Base-by-base conservation (phyloP, 345 rosid species). In the Sonneratia alba region DNA sequence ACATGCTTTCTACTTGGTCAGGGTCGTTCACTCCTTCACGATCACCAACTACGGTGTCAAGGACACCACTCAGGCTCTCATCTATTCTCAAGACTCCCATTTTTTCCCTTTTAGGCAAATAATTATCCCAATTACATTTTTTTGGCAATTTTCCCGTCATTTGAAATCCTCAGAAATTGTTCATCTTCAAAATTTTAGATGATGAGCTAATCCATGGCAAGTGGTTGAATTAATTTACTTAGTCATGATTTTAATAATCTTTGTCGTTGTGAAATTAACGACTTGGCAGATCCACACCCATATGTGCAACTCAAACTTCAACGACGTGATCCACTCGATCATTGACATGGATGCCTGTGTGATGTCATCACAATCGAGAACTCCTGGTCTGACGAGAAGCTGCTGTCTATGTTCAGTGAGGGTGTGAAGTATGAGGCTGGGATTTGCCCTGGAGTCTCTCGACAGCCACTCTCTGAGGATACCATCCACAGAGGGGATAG, bases 1-100 rank as follows among this genome's bases (percentile, higher is more conserved):
- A 77, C 97, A 91, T 74, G 87, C 96, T 71, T 94, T 90, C 89
- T 94, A 94, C 91, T 83, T 91, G 81, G 93, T 91, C 34, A 91
- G 98, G 98, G 98, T 97, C 16, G 98, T 94, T 42, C 98, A 94
- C 88, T 94, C 98, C 70, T 94, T 94, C 87, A 85, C 97, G 83
- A 94, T 94, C 84, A 91, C 98, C 77, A 94, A 94, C 80, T 69
- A 74, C 16, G 97, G 97, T 21, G 95, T 94, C 40, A 69, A 81
- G 82, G 97, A 94, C 86, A 87, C 95, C 68, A 87, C 93, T 70
- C 98, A 94, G 94, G 98, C 91, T 74, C 67, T 21, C 64, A 59
- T 24, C 72, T 42, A 72, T 0, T 40, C 43, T 40, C 43, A 40
- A 40, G 5, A 40, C 5, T 40, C 43, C 9, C 43, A 40, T 40